A percentile compares a stretch with the other conserved stretches of the same genome.
These are phyloP conservation scores for Grosmannia serpens DNA, from an alignment of 2,329 filamentous ascomycete species.

Conservation along the genomic window DNA sequence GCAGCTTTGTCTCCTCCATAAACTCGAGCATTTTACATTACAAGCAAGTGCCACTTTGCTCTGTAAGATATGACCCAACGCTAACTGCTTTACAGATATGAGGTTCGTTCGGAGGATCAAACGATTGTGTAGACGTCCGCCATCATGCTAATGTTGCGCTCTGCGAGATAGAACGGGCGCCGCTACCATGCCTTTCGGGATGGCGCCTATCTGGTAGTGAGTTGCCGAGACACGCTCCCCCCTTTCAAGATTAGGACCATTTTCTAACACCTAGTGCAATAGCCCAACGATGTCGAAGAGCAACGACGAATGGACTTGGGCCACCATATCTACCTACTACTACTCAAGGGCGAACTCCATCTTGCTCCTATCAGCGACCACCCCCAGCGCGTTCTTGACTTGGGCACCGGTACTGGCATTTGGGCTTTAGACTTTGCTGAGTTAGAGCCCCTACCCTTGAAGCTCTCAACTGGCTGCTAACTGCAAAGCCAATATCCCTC, in stretches of 20 bases:
- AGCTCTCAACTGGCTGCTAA: too few relatives aligned
- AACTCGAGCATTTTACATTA: not conserved
- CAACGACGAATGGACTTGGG: constrained; percentile 19
- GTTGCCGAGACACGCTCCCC: not conserved
- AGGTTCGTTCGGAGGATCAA: not conserved
- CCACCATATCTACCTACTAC: constrained; percentile 35
- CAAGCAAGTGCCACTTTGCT: not conserved
- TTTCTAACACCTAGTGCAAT: not conserved
- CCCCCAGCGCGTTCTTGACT: constrained; percentile 29
- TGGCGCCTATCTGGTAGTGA: not conserved
- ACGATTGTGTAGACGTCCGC: too few relatives aligned
- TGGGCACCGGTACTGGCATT: constrained; percentile 42
- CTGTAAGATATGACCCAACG: too few relatives aligned
- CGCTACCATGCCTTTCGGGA: constrained; percentile 4
- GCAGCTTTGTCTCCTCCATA: not conserved
- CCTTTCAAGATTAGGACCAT: too few relatives aligned
- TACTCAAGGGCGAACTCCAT: constrained; percentile 29
- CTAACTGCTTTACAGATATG: not conserved
- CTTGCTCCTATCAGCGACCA: constrained; percentile 30
- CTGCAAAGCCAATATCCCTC: not conserved
- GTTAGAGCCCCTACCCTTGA: not conserved
- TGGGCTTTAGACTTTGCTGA: constrained; percentile 56
- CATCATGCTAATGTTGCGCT: not conserved
- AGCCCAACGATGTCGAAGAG: constrained; percentile 5
- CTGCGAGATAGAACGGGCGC: not conserved